Base-by-base conservation (phyloP, 2,329 filamentous ascomycete species). In the Lasiodiplodia citricola region DNA sequence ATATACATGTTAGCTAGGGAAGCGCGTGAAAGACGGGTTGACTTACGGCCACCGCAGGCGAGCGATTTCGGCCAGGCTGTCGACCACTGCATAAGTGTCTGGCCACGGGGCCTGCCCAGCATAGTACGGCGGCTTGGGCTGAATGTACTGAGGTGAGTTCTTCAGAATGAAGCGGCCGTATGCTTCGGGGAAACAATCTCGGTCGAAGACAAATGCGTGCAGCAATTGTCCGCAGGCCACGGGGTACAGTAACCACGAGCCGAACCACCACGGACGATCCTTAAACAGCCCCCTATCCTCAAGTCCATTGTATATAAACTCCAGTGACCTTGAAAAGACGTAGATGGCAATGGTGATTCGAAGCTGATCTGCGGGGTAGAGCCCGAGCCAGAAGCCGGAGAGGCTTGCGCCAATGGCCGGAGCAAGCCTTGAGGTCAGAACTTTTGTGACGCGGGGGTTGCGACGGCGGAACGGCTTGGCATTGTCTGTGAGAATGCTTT, bases 321-420 rank as follows among this genome's bases (percentile, higher is more conserved):
- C 95, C 47, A 96, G 83, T 1, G 93, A 92, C 63, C 93, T 87
- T 73, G 93, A 95, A 70, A 93, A 85, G 68, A 90, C 84, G 77
- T 95, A 96, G 70, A 98, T 92, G 16, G 93, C 90, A 57, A 96
- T 87, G 0, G 92, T 93, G 66, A 95, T 85, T 63, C 96, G 90
- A 73, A 96, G 78, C 73, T 92, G 90, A 71, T 89, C 86, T 47
- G 85, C 87, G 73, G 76, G 95, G 85, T 89, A 92, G 11, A 97
- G 87, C 8, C 92, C 92, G 21, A 98, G 84, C 62, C 92, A 91
- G 62, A 97, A 86, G 3, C 95, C 95, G 0, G 95, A 93, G 58
- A 97, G 80, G 74, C 92, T 94, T 6, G 95, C 94, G 13, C 95
- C 96, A n/a, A 97, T 86, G 2, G 94, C 94, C 0, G 95, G 95